These are phyloP conservation scores for Gossypium davidsonii DNA, from an alignment of 441 rosid species.

Conservation along the genomic window DNA sequence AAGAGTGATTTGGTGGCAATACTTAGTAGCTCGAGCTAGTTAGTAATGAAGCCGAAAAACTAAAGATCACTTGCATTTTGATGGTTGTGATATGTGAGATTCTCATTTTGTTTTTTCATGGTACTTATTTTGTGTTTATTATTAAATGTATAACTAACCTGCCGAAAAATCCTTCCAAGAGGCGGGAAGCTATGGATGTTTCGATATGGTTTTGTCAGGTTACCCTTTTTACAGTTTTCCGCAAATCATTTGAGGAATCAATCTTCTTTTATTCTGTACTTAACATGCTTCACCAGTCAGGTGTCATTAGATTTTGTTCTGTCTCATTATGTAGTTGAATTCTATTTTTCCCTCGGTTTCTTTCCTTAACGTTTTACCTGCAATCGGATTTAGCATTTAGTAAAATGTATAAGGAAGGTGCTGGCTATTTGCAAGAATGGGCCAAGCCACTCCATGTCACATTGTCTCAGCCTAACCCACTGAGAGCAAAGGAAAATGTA, in stretches of 20 bases:
- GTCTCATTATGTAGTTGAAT: not conserved
- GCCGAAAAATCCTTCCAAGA: not conserved
- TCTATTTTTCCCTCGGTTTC: not conserved
- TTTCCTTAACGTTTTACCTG: not conserved
- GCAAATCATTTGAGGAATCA: not conserved
- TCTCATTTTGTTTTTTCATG: not conserved
- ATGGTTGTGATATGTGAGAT: conserved; percentile 4
- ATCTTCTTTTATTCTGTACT: not conserved
- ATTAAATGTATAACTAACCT: not conserved
- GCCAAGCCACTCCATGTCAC: conserved; percentile 92
- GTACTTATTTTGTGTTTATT: not conserved
- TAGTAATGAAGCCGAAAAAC: not conserved
- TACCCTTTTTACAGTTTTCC: not conserved
- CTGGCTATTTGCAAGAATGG: conserved; percentile 70
- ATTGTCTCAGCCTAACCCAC: conserved; percentile 40
- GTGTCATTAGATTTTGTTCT: not conserved
- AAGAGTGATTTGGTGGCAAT: conserved; percentile 53
- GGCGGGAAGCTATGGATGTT: not conserved
- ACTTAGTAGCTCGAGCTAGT: conserved; percentile 35
- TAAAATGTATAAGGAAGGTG: not conserved
- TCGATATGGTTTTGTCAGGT: not conserved
- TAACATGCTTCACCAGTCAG: not conserved
- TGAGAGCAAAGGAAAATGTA: too few relatives aligned
- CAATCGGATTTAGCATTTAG: not conserved
- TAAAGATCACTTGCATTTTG: conserved; percentile 6